Evolutionary conservation across 768 basidiomycete species (phyloP), one percentile per base, ranked within the genome.

Genomic region (Leucocoprinus birnbaumii): DNA sequence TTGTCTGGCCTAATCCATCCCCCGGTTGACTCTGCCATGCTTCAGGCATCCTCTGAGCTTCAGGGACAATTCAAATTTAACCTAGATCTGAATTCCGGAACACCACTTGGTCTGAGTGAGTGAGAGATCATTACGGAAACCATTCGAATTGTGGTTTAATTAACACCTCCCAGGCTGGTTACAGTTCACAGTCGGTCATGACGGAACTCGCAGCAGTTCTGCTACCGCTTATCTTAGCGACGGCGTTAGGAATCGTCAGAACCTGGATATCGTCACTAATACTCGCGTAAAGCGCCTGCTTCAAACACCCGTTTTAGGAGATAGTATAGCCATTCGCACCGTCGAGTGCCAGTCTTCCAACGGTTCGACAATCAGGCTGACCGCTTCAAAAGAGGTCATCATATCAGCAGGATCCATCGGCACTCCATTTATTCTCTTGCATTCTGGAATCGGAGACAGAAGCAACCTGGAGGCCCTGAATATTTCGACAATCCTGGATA

Each of bases 281-380:
- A 31, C 31, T 31, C 31, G 11, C 31, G 31, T 31, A 31, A 31
- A 11, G 31, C 31, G 31, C 31, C 31, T 31, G 31, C 6, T 31
- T 5, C 5, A 31, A 31, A 31, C 31, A 31, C 31, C 62, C 38
- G 46, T 63, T 3, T 47, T 26, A 0, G 62, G 69, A 7, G 31
- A 38, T 18, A 73, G 72, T 48, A 44, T 73, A 10, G 46, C 38
- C 1, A 48, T 55, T 21, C 34, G 54, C 16, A 55, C 54, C 10
- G 38, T 55, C 37, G 54, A 55, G 24, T 22, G 48, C 6, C 43
- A 7, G 21, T 45, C 43, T 13, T 25, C 43, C 5, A 25, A 45
- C 43, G 21, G 18, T 45, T 25, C 21, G 19, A 21, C 14, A 25
- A 3, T 45, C 25, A 21, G 22, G 2, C 19, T 52, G 7, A 40